Conservation (phyloP, 768 basidiomycete species). For the Tulasnella sp. region DNA sequence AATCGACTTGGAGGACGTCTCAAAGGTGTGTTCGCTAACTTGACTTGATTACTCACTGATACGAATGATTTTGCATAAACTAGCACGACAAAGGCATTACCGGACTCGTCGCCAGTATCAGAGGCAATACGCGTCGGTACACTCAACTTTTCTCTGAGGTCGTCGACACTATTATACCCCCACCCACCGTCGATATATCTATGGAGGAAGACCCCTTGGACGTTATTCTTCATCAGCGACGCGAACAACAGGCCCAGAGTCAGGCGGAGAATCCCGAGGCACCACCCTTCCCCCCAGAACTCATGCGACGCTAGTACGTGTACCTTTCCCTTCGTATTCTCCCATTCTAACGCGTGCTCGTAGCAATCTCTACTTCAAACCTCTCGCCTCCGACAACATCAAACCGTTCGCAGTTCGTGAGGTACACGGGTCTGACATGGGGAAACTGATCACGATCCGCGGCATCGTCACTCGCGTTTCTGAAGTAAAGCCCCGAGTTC, state of each 20-base stretch:
- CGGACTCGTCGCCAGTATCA: conserved; percentile 77
- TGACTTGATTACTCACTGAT: neutral
- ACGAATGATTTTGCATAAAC: neutral
- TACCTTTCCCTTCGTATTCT: neutral
- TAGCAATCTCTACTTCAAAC: conserved; percentile 93
- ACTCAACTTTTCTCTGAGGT: conserved; percentile 83
- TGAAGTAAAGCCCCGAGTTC: conserved; percentile 95
- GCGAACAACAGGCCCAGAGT: conserved; percentile 79
- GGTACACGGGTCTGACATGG: conserved; percentile 81
- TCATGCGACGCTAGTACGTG: conserved; percentile 92
- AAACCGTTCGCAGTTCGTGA: conserved; percentile 84
- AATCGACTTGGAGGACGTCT: conserved; percentile 85
- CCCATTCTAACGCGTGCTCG: conserved; percentile 30
- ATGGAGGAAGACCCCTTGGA: conserved; percentile 94
- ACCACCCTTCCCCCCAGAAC: conserved; percentile 71
- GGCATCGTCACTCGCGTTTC: conserved; percentile 98
- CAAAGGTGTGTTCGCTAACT: conserved; percentile 48
- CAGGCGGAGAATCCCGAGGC: conserved; percentile 65
- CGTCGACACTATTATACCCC: conserved; percentile 84
- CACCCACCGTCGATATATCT: conserved; percentile 83
- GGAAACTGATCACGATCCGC: conserved; percentile 89
- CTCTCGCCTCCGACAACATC: conserved; percentile 52
- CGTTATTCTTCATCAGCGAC: conserved; percentile 89
- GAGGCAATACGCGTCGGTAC: conserved; percentile 85
- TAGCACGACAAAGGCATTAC: conserved; percentile 66